Conservation (phyloP, 257 asterid species). For the Nicotiana paniculata region DNA sequence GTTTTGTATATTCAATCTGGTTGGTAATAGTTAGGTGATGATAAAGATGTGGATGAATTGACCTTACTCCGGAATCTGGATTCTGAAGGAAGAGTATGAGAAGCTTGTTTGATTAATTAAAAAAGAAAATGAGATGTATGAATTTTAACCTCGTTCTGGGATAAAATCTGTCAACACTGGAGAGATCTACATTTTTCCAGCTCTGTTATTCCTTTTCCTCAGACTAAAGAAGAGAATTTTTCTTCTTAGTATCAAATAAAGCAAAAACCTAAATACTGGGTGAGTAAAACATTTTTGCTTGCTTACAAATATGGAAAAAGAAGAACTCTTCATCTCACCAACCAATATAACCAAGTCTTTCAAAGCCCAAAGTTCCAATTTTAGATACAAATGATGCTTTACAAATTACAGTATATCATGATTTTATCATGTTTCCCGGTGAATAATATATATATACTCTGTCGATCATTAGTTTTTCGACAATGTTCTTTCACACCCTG, state of each 20-base stretch:
- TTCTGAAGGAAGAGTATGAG: no score
- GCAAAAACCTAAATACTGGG: neutral
- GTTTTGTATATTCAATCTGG: neutral
- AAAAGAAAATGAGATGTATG: no score
- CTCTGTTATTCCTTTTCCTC: neutral
- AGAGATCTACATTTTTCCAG: neutral
- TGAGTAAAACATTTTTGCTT: neutral
- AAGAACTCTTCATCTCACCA: neutral
- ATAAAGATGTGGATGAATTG: no score
- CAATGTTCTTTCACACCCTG: slow-evolving; percentile 2
- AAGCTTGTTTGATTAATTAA: no score
- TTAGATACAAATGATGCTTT: slow-evolving; percentile 10
- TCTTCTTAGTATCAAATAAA: neutral
- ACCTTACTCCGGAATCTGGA: no score
- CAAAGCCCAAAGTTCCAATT: neutral
- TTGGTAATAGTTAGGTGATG: neutral
- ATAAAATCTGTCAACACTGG: no score
- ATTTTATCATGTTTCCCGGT: neutral
- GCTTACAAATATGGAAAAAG: neutral
- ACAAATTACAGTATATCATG: slow-evolving; percentile 4
- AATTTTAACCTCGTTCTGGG: no score
- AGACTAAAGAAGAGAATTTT: neutral
- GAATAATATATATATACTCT: slow-evolving; percentile 12
- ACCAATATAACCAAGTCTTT: neutral
- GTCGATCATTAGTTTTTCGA: neutral